A percentile compares a stretch with the other conserved stretches of the same genome.
Evolutionary conservation across 257 asterid genomes (phyloP).

Genomic region (Orobanche coerulescens): DNA sequence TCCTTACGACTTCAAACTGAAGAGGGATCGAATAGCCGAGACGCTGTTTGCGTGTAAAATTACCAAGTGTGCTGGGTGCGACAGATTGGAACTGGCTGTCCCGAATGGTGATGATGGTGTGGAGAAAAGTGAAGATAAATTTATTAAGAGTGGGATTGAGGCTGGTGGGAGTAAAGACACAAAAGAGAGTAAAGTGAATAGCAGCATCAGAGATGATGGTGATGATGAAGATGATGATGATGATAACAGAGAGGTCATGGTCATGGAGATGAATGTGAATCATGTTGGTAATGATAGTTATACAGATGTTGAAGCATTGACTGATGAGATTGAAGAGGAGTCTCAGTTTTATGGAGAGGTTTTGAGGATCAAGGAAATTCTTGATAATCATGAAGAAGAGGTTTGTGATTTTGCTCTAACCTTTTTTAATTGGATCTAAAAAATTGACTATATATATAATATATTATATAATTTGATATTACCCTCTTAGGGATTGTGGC

Average conservation of each 20-base stretch:
- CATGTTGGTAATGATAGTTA: conserved; percentile 41
- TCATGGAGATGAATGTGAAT: conserved; percentile 38
- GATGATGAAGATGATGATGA: conserved; percentile 11
- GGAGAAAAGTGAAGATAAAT: conserved; percentile 33
- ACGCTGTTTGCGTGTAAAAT: conserved; percentile 63
- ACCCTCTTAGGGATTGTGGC: too few species aligned
- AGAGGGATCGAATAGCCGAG: conserved; percentile 90
- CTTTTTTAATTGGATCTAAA: conserved; percentile 1
- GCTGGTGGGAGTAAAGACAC: conserved; percentile 50
- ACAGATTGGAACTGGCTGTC: conserved; percentile 47
- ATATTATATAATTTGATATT: too few species aligned
- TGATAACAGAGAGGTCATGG: conserved; percentile 25
- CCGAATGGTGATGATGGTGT: conserved; percentile 39
- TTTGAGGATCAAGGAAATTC: conserved; percentile 60
- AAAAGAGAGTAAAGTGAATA: conserved; percentile 51
- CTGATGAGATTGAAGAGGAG: conserved; percentile 79
- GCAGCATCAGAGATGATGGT: conserved; percentile 31
- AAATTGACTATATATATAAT: neutral
- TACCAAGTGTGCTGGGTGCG: conserved; percentile 71
- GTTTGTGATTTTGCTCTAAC: conserved; percentile 30
- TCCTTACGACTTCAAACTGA: conserved; percentile 63
- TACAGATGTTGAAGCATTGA: conserved; percentile 86
- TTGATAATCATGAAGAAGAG: conserved; percentile 57
- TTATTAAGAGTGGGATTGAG: conserved; percentile 36
- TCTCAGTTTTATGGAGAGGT: conserved; percentile 57